Evolutionary conservation across 371 early-diverging fungal genomes (phyloP).

Genomic region (Conidiobolus incongruus): DNA sequence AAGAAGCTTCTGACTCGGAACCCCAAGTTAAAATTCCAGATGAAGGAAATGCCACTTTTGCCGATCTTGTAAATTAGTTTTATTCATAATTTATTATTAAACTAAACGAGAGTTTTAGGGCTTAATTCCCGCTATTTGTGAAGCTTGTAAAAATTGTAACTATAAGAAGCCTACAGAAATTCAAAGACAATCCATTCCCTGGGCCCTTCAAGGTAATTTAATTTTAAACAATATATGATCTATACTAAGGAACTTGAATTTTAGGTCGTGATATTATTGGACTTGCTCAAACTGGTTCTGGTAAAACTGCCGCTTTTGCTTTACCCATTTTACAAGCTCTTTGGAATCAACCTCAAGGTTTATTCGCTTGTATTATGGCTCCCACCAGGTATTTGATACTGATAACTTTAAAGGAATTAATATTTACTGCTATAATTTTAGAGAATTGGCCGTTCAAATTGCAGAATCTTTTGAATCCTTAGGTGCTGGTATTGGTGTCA

Average conservation of each 20-base stretch:
- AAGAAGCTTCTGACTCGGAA: too few species aligned
- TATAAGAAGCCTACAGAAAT: conserved; percentile 87
- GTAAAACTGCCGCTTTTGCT: too few species aligned
- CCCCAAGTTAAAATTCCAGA: too few species aligned
- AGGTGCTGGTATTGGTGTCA: conserved; percentile 79
- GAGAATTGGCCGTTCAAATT: conserved; percentile 92
- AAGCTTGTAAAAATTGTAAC: conserved; percentile 70
- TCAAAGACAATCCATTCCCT: conserved; percentile 74
- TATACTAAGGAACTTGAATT: neutral
- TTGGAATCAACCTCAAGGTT: conserved; percentile 68
- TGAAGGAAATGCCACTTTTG: too few species aligned
- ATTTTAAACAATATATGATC: neutral
- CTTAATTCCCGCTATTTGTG: conserved; percentile 57
- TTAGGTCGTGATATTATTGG: conserved; percentile 79
- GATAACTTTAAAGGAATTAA: neutral
- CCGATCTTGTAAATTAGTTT: too few species aligned
- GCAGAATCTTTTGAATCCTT: conserved; percentile 80
- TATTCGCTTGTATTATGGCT: conserved; percentile 90
- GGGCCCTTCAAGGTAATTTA: conserved; percentile 42
- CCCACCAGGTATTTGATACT: conserved; percentile 60
- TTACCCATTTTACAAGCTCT: conserved; percentile 86
- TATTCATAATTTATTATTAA: too few species aligned
- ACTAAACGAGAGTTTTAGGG: too few species aligned
- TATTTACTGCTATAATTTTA: conserved; percentile 6
- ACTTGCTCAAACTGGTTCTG: conserved; percentile 95